phyloP scores from a whole-genome alignment of 257 asterid species.

The Nicotiana tabacum region DNA sequence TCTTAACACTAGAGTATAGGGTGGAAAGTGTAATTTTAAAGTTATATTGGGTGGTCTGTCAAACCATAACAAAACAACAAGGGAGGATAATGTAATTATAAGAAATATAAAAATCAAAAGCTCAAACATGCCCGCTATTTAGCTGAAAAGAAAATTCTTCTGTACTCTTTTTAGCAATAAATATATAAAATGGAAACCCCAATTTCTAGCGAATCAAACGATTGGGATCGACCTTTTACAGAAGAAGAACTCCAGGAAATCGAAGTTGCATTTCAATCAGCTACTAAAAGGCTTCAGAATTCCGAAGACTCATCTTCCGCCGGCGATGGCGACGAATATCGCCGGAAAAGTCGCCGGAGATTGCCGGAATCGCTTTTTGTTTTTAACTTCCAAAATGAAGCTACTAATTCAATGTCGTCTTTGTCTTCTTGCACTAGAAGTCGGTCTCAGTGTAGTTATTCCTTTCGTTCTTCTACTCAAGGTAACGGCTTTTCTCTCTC shows the following conservation, averaged over 20 bases:
- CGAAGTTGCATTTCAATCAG: slow-evolving; percentile 42
- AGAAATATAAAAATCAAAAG: not conserved
- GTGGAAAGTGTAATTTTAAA: not conserved
- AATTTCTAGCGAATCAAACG: slow-evolving; percentile 5
- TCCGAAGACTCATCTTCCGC: not conserved
- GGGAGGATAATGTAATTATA: not conserved
- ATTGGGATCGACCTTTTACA: slow-evolving; percentile 67
- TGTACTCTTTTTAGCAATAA: not conserved
- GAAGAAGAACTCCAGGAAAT: slow-evolving; percentile 68
- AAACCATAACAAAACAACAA: not conserved
- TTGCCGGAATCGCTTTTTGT: slow-evolving; percentile 69
- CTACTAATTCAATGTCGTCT: slow-evolving; percentile 12
- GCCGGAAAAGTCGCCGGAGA: slow-evolving; percentile 46
- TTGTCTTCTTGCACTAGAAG: slow-evolving; percentile 35
- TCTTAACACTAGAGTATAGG: not conserved
- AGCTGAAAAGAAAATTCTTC: not conserved
- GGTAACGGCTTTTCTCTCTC: slow-evolving; percentile 10
- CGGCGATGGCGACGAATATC: slow-evolving; percentile 6
- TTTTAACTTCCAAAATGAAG: slow-evolving; percentile 26
- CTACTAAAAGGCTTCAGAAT: slow-evolving; percentile 33
- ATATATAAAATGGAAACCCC: not conserved
- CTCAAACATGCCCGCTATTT: not conserved
- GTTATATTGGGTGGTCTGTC: not conserved
- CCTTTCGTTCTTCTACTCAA: not conserved
- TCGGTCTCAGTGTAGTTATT: slow-evolving; percentile 6